phyloP scores from a whole-genome alignment of 2,329 filamentous ascomycete genomes.

The Coniochaeta sp. region DNA sequence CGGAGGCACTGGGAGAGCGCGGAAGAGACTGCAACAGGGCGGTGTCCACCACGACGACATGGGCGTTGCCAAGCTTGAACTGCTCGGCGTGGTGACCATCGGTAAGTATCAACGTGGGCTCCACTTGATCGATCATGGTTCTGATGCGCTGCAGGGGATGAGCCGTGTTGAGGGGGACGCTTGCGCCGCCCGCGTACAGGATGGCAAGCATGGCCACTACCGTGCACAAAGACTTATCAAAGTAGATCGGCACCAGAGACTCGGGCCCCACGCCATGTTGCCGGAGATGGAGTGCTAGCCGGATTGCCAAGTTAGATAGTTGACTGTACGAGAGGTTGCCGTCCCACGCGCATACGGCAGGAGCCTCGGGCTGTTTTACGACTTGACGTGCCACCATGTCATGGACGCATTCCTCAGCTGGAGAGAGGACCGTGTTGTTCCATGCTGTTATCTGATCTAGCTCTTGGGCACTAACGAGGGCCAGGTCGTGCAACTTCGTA shows the following conservation, averaged over 20 bases:
- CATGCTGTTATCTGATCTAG: neutral
- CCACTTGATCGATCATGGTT: too few species aligned
- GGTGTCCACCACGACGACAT: too few species aligned
- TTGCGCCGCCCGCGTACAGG: conserved; percentile 11
- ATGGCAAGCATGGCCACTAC: conserved; percentile 15
- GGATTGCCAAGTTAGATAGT: neutral
- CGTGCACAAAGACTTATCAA: conserved; percentile 20
- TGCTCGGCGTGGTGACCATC: too few species aligned
- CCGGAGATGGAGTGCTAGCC: too few species aligned
- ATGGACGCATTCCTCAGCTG: neutral
- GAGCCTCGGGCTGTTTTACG: neutral
- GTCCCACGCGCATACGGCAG: neutral
- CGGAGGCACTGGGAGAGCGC: too few species aligned
- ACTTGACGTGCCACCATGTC: neutral
- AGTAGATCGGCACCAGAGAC: conserved; percentile 24
- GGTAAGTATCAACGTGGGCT: too few species aligned
- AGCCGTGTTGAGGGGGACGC: too few species aligned
- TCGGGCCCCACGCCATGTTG: too few species aligned
- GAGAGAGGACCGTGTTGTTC: neutral
- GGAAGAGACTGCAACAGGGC: too few species aligned
- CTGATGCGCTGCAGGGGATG: too few species aligned
- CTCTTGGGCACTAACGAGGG: neutral
- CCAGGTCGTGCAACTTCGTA: too few species aligned
- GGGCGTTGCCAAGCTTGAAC: too few species aligned
- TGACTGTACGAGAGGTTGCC: neutral